Conservation (phyloP, 106 monocot genomes). For the Triglochin maritima region DNA sequence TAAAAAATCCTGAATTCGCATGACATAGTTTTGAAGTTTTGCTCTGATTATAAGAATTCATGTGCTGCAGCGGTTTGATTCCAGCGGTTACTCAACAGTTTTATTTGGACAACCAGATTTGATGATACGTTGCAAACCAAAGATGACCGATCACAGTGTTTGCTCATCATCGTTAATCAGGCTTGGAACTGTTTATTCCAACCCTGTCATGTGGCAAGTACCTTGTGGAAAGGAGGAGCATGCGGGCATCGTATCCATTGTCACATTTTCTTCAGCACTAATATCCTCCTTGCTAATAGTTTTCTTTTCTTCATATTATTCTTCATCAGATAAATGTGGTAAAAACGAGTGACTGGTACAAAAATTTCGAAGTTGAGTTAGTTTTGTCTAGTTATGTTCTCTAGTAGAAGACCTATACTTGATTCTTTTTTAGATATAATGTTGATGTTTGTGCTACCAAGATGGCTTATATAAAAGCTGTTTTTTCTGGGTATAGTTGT, state of each 20-base stretch:
- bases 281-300: conserved; percentile 38
- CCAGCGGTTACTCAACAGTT: conserved; percentile 29
- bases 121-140: conserved; percentile 32
- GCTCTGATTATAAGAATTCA: not conserved
- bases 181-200: conserved; percentile 1
- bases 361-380: too few relatives aligned
- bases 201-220: conserved; percentile 27
- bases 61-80: conserved; percentile 44
- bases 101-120: conserved; percentile 29
- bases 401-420: too few relatives aligned
- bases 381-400: too few relatives aligned
- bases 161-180: conserved; percentile 25
- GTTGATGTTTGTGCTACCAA: too few relatives aligned
- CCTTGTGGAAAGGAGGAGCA: conserved; percentile 51
- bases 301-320: conserved; percentile 18
- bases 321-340: not conserved
- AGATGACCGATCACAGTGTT: not conserved
- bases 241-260: conserved; percentile 28
- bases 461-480: too few relatives aligned
- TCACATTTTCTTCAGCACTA: conserved; percentile 45
- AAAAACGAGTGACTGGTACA: too few relatives aligned
- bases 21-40: not conserved
- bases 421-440: too few relatives aligned
- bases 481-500: too few relatives aligned
- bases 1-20: not conserved